Percentiles rank a stretch among this genome's conserved stretches.
Evolutionary conservation across 1,284 basidiomycete species (phyloP).

Genomic region (Gomphus bonarii): DNA sequence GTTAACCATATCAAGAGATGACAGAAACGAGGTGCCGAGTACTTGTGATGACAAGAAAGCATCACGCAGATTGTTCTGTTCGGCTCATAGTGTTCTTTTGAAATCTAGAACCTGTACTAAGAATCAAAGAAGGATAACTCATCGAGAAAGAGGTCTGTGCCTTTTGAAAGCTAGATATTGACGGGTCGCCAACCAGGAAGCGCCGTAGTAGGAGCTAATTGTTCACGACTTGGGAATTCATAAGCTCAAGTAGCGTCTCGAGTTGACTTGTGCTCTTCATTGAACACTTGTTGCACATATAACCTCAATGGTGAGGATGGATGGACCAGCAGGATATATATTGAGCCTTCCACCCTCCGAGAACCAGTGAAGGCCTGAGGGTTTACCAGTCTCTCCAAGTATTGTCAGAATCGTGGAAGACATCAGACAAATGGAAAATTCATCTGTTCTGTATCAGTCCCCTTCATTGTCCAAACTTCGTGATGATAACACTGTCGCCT

Average conservation of each 20-base stretch:
- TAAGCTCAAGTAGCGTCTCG: conserved; percentile 89
- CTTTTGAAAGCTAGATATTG: conserved; percentile 97
- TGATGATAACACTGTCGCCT: conserved; percentile 70
- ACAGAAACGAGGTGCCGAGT: too few relatives aligned
- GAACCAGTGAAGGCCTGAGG: conserved; percentile 77
- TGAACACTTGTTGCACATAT: conserved; percentile 25
- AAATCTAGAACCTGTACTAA: conserved; percentile 78
- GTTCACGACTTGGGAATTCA: conserved; percentile 80
- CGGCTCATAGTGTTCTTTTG: conserved; percentile 79
- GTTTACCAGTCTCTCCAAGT: conserved; percentile 73
- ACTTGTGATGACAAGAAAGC: conserved; percentile 86
- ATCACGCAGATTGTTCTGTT: conserved; percentile 86
- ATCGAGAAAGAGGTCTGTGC: conserved; percentile 27
- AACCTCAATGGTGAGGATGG: not conserved
- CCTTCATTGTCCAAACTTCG: conserved; percentile 81
- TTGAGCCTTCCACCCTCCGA: conserved; percentile 3
- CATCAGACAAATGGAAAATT: conserved; percentile 8
- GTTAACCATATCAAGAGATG: conserved; percentile 84
- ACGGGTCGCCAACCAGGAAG: conserved; percentile 86
- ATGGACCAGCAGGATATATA: conserved; percentile 18
- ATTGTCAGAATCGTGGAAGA: conserved; percentile 9
- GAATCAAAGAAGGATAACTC: not conserved
- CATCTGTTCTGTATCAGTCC: conserved; percentile 90
- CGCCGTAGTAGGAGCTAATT: conserved; percentile 15
- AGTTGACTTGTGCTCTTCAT: conserved; percentile 72